Evolutionary conservation across 371 early-diverging fungal species (phyloP), one percentile per base, ranked within the genome.

Genomic region (Gilbertella persicaria): DNA sequence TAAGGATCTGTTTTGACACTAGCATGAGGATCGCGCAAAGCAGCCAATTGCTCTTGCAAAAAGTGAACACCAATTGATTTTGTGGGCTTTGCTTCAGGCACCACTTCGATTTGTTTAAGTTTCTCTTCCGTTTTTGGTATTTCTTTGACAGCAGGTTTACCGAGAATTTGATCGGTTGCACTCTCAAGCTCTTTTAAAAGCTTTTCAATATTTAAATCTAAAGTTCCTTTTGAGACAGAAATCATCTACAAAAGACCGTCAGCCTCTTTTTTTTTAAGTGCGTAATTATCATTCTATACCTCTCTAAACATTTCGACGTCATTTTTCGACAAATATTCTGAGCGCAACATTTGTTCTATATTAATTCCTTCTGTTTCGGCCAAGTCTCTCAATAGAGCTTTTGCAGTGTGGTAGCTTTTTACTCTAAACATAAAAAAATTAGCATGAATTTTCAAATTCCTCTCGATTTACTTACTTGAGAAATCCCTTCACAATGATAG

Each of bases 1-100:
- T 86, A 88, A 24, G 82, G 80, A 26, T 82, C 76, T 46, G 86
- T 71, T 23, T 73, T 72, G 3, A 67, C 38, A 7, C 59, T 60
- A 17, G 56, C 54, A n/a, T 63, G 40, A 2, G 71, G 59, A 47
- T 70, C 67, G 14, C 52, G 62, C 14, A 92, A 67, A 0, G 87
- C 79, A 37, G 77, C 64, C 20, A 94, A 77, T 30, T 91, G 86
- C n/a, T 79, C 73, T 45, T 85, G 82, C 28, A 97, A 74, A 44
- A 95, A 82, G 12, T 75, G 62, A 20, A 96, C 89, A 30, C 97
- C 97, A 5, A 86, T 43, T 12, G 87, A 73, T 21, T 83, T 69
- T 4, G 77, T 79, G 19, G 84, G 65, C 14, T 48, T 47, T 3
- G 73, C 75, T 45, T 67, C 69, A 25, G 77, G 71, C 6, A 72